These are phyloP conservation scores for Grigorovia transvaalensis DNA, from an alignment of 805 yeast species.

Conservation along the genomic window DNA sequence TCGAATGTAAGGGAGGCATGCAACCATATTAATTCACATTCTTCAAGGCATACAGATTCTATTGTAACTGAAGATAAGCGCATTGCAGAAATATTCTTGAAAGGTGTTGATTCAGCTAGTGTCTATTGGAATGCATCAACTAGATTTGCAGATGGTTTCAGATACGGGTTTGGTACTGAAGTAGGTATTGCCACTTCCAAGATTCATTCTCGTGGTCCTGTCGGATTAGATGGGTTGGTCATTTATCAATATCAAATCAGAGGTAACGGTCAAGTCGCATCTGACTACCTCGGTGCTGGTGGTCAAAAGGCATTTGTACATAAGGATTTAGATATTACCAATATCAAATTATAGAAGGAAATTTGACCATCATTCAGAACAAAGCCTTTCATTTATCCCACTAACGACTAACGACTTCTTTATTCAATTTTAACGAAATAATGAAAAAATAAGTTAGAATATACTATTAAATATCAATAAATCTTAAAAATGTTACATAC, in stretches of 20 bases:
- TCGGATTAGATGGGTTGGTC: slow-evolving; percentile 92
- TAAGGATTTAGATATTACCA: slow-evolving; percentile 40
- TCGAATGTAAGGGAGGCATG: slow-evolving; percentile 61
- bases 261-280: slow-evolving; percentile 89
- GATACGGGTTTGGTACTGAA: slow-evolving; percentile 98
- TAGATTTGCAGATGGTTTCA: slow-evolving; percentile 95
- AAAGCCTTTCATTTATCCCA: no score
- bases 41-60: slow-evolving; percentile 93
- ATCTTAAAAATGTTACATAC: neutral
- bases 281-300: slow-evolving; percentile 89
- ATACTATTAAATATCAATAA: neutral
- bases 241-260: slow-evolving; percentile 88
- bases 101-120: slow-evolving; percentile 88
- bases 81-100: slow-evolving; percentile 66
- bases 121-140: slow-evolving; percentile 97
- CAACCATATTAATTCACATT: slow-evolving; percentile 74
- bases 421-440: no score
- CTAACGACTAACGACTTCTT: no score
- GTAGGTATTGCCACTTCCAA: slow-evolving; percentile 96
- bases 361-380: neutral
- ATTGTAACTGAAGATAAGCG: slow-evolving; percentile 69
- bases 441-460: neutral
- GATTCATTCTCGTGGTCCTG: slow-evolving; percentile 98
- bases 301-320: slow-evolving; percentile 74
- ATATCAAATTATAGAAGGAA: slow-evolving; percentile 18